These are phyloP conservation scores for Protomyces arabidopsidicola DNA, from an alignment of 1,139 yeast genomes.

Conservation along the genomic window DNA sequence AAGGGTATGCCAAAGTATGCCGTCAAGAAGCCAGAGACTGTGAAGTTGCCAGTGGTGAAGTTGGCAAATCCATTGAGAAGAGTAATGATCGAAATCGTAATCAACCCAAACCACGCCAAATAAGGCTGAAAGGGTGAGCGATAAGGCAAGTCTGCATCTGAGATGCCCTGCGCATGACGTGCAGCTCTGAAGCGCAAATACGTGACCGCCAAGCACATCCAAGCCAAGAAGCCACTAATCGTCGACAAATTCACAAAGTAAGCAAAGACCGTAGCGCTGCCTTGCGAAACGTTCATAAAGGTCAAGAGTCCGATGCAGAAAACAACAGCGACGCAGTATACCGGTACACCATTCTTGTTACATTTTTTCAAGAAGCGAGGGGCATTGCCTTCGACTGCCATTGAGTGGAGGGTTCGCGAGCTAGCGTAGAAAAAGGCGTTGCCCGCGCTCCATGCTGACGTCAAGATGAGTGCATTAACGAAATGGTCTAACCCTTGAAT, in stretches of 20 bases:
- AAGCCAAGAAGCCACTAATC: slow-evolving; percentile 52
- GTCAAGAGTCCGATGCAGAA: slow-evolving; percentile 50
- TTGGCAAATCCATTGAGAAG: slow-evolving; percentile 63
- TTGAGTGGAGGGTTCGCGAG: slow-evolving; percentile 56
- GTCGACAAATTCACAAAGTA: slow-evolving; percentile 81
- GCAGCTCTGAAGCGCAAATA: slow-evolving; percentile 32
- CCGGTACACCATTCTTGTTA: slow-evolving; percentile 55
- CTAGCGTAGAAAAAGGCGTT: slow-evolving; percentile 67
- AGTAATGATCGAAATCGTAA: slow-evolving; percentile 56
- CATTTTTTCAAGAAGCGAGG: slow-evolving; percentile 55
- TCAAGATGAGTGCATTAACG: slow-evolving; percentile 66
- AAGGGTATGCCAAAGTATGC: slow-evolving; percentile 54
- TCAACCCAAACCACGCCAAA: slow-evolving; percentile 44
- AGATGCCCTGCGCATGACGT: slow-evolving; percentile 31
- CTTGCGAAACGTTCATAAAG: slow-evolving; percentile 47
- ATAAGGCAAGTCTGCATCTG: slow-evolving; percentile 32
- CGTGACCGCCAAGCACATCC: slow-evolving; percentile 49
- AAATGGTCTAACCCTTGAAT: slow-evolving; percentile 65
- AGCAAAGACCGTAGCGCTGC: slow-evolving; percentile 65
- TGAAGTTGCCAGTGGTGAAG: slow-evolving; percentile 56
- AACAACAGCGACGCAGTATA: slow-evolving; percentile 47
- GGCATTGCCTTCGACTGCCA: slow-evolving; percentile 58
- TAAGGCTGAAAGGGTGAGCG: slow-evolving; percentile 56
- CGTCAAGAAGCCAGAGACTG: slow-evolving; percentile 53
- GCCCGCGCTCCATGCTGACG: slow-evolving; percentile 64